These are phyloP conservation scores for Malus orientalis DNA, from an alignment of 306 rosid species.

Conservation along the genomic window DNA sequence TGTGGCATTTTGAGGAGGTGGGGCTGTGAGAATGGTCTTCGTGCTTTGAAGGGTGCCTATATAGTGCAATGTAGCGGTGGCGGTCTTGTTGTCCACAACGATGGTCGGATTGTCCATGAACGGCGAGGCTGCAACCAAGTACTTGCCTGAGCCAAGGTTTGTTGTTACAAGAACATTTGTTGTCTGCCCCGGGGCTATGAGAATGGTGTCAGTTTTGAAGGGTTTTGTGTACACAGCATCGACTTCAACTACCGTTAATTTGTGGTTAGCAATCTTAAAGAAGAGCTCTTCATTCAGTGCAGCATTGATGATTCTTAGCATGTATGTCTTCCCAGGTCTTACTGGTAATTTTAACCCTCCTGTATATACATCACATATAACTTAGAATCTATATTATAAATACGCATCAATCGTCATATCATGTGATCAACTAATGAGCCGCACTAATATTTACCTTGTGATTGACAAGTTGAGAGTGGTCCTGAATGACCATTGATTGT, in stretches of 20 bases:
- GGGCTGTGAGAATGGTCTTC: conserved; percentile 38
- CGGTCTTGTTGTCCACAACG: conserved; percentile 51
- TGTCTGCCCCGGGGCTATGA: conserved; percentile 89
- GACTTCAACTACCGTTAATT: conserved; percentile 65
- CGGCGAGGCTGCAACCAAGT: conserved; percentile 54
- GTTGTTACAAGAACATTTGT: conserved; percentile 63
- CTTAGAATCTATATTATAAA: too few species aligned
- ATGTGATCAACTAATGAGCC: neutral
- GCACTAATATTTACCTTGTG: conserved; percentile 35
- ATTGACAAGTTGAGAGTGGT: conserved; percentile 30
- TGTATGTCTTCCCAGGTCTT: conserved; percentile 43
- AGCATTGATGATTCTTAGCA: conserved; percentile 73
- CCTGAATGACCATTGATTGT: conserved; percentile 75
- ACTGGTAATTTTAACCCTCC: conserved; percentile 52
- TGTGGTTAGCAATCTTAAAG: conserved; percentile 72
- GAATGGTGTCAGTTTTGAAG: conserved; percentile 46
- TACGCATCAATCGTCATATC: too few species aligned
- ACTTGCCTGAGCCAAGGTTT: conserved; percentile 36
- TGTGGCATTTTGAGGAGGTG: conserved; percentile 60
- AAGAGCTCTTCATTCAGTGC: conserved; percentile 83
- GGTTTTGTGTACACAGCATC: conserved; percentile 82
- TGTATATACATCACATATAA: neutral
- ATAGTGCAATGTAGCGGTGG: conserved; percentile 61
- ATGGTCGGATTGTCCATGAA: conserved; percentile 65
- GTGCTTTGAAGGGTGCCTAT: conserved; percentile 28